Evolutionary conservation across 78 protist genomes (phyloP).

Genomic region (Guillardia theta): DNA sequence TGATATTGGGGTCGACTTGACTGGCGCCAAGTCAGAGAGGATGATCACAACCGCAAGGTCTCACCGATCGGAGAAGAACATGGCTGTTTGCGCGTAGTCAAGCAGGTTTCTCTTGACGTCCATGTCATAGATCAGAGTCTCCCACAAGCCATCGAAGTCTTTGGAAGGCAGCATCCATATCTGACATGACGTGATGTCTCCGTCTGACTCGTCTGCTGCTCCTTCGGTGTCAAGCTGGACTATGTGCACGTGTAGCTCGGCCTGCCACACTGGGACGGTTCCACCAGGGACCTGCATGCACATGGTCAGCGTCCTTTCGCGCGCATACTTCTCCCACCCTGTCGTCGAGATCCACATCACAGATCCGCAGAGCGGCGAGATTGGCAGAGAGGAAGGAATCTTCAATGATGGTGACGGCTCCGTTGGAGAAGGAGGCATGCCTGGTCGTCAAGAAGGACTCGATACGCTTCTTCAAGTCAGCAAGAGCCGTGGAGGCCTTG

Average conservation of each 20-base stretch:
- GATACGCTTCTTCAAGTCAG: too few species aligned
- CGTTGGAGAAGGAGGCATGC: too few species aligned
- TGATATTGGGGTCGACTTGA: constrained; percentile 50
- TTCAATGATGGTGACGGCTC: too few species aligned
- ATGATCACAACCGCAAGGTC: not conserved
- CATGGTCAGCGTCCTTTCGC: too few species aligned
- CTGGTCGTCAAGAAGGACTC: too few species aligned
- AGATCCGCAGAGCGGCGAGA: too few species aligned
- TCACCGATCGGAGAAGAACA: constrained; percentile 63
- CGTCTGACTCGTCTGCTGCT: not conserved
- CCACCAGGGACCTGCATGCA: not conserved
- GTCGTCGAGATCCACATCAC: too few species aligned
- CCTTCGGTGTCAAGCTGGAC: not conserved
- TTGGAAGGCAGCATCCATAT: constrained; percentile 61
- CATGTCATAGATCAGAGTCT: constrained; percentile 54
- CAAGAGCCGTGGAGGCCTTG: too few species aligned
- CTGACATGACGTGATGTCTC: not conserved
- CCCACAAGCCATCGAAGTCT: constrained; percentile 75
- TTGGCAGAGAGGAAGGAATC: too few species aligned
- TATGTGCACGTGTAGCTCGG: not conserved
- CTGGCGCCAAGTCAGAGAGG: not conserved
- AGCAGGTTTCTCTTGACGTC: constrained; percentile 56
- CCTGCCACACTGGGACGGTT: not conserved
- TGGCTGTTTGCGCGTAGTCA: constrained; percentile 52
- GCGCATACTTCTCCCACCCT: too few species aligned